Conservation (phyloP, 169 alveolate genomes). For the Plasmodium vinckei region DNA sequence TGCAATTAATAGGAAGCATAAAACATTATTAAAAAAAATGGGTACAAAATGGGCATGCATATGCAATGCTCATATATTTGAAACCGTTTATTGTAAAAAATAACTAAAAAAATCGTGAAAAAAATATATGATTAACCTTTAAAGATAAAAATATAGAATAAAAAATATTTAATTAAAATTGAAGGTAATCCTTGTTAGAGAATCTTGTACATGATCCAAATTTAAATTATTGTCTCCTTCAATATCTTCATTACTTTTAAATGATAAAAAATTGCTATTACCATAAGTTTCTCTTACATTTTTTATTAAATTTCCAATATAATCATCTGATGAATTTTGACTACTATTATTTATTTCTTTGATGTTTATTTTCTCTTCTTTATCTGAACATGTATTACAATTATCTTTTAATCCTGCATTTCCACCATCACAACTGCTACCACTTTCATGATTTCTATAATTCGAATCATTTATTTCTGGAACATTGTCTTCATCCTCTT, state of each 20-base stretch:
- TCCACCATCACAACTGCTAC: neutral
- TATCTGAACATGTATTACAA: neutral
- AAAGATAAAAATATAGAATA: neutral
- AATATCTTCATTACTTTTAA: conserved; percentile 22
- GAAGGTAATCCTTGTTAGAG: conserved; percentile 53
- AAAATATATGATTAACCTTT: neutral
- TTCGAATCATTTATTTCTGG: neutral
- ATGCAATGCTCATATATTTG: too few species aligned
- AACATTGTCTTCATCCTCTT: neutral
- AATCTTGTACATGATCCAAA: conserved; percentile 45
- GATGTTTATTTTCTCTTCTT: conserved; percentile 1
- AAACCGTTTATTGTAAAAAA: too few species aligned
- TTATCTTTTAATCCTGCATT: neutral
- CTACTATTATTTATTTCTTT: conserved; percentile 5
- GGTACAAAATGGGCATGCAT: too few species aligned
- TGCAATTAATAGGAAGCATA: too few species aligned
- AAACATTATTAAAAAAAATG: too few species aligned
- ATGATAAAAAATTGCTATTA: conserved; percentile 43
- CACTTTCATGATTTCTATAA: too few species aligned
- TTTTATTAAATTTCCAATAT: conserved; percentile 49
- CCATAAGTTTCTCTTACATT: conserved; percentile 53
- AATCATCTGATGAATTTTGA: conserved; percentile 35
- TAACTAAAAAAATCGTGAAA: too few species aligned
- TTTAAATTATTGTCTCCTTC: conserved; percentile 17
- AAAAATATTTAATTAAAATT: conserved; percentile 43